These are phyloP conservation scores for Chlorella sp. DNA, from an alignment of 139 green algal species.

Conservation along the genomic window DNA sequence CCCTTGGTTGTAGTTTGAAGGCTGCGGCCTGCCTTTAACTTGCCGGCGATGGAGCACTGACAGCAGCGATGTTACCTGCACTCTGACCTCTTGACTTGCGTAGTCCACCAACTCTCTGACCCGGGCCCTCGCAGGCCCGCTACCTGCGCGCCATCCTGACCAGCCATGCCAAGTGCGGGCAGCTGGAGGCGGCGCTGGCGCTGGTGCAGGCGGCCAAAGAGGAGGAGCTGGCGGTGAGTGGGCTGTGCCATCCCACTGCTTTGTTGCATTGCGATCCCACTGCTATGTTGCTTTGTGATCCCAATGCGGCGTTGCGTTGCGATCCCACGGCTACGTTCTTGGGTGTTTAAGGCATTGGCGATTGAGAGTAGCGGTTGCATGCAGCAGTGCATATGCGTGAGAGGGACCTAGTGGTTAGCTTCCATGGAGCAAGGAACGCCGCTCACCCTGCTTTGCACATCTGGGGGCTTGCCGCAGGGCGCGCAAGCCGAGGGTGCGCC, in stretches of 20 bases:
- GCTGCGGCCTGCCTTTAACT: background rate
- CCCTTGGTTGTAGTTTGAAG: too few relatives aligned
- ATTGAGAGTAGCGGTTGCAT: too few relatives aligned
- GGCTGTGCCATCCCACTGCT: too few relatives aligned
- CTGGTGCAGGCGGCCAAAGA: slow-evolving; percentile 73
- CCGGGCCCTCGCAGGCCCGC: slow-evolving; percentile 11
- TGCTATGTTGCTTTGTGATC: too few relatives aligned
- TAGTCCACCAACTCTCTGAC: background rate
- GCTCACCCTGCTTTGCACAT: too few relatives aligned
- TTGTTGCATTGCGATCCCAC: too few relatives aligned
- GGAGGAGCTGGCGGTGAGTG: slow-evolving; percentile 43
- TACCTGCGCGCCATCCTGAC: slow-evolving; percentile 72
- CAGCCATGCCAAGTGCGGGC: slow-evolving; percentile 43
- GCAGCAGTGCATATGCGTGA: too few relatives aligned
- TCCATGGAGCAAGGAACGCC: too few relatives aligned
- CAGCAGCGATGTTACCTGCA: background rate
- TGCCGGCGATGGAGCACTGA: background rate
- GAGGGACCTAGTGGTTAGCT: too few relatives aligned
- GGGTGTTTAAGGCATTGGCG: too few relatives aligned
- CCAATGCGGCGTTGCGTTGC: too few relatives aligned
- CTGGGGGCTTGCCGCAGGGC: background rate
- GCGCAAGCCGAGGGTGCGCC: background rate
- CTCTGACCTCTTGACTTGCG: background rate
- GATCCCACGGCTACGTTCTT: too few relatives aligned
- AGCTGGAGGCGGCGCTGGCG: slow-evolving; percentile 78